Evolutionary conservation across 331 rosid genomes (phyloP).

Genomic region (Erythrophleum ivorense): DNA sequence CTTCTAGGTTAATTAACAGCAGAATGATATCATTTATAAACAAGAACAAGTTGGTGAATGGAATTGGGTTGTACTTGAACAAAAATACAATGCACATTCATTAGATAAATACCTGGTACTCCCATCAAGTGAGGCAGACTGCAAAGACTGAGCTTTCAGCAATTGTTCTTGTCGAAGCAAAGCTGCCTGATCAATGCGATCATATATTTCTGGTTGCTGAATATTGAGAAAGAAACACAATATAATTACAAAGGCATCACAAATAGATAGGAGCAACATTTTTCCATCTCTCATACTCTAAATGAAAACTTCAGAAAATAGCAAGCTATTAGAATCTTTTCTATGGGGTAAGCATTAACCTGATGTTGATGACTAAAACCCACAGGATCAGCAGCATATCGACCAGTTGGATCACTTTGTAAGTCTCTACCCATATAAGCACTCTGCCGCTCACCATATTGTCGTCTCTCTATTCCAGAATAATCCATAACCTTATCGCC

Average conservation of each 20-base stretch:
- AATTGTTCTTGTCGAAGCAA: conserved; percentile 95
- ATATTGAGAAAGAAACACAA: conserved; percentile 33
- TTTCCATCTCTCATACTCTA: background rate
- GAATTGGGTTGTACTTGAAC: conserved; percentile 31
- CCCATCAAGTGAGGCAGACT: conserved; percentile 85
- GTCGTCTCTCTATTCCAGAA: conserved; percentile 83
- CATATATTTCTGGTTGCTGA: conserved; percentile 79
- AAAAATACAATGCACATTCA: conserved; percentile 25
- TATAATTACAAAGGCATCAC: background rate
- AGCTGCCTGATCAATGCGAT: conserved; percentile 82
- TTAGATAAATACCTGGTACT: conserved; percentile 72
- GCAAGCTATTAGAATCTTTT: conserved; percentile 20
- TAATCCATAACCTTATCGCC: conserved; percentile 84
- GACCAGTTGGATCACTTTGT: conserved; percentile 71
- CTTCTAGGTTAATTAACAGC: conserved; percentile 34
- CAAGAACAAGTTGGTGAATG: conserved; percentile 28
- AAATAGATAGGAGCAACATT: conserved; percentile 5
- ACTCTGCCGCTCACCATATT: conserved; percentile 83
- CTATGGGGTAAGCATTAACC: conserved; percentile 53
- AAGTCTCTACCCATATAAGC: conserved; percentile 80
- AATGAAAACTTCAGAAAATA: background rate
- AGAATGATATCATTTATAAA: conserved; percentile 37
- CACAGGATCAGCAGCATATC: conserved; percentile 76
- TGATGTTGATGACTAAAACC: conserved; percentile 84
- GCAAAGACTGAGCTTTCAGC: conserved; percentile 84